phyloP scores from a whole-genome alignment of 768 basidiomycete genomes.

The Boletus rubropictus region DNA sequence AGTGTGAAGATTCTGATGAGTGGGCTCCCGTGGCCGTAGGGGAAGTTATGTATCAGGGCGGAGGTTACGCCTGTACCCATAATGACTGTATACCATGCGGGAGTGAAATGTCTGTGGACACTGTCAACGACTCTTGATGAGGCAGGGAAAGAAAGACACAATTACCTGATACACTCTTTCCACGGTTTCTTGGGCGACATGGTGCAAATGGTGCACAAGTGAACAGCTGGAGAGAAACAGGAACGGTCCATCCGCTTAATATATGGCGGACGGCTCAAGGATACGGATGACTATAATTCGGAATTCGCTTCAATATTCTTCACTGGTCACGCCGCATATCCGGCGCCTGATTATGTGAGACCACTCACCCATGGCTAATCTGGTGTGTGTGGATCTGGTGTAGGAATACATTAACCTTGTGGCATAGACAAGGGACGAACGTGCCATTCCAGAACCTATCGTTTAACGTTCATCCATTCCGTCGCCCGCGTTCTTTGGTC shows the following conservation, averaged over 20 bases:
- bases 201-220: not conserved
- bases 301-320: not conserved
- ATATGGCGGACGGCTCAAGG: not conserved
- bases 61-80: constrained; percentile 44
- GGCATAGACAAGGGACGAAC: too few relatives aligned
- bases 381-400: too few relatives aligned
- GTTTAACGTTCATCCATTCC: too few relatives aligned
- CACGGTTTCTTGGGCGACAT: constrained; percentile 30
- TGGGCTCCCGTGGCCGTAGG: constrained; percentile 35
- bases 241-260: not conserved
- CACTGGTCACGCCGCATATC: too few relatives aligned
- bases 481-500: too few relatives aligned
- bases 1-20: constrained; percentile 33
- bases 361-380: too few relatives aligned
- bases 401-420: too few relatives aligned
- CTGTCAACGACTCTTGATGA: not conserved
- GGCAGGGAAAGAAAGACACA: not conserved
- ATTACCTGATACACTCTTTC: constrained; percentile 34
- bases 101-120: constrained; percentile 38
- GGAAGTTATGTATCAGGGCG: constrained; percentile 38
- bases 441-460: too few relatives aligned
- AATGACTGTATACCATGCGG: constrained; percentile 43
- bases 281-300: not conserved
- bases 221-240: too few relatives aligned
- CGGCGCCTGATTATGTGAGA: too few relatives aligned